Evolutionary conservation across 2,329 filamentous ascomycete genomes (phyloP).

Genomic region (Fusarium euwallaceae): DNA sequence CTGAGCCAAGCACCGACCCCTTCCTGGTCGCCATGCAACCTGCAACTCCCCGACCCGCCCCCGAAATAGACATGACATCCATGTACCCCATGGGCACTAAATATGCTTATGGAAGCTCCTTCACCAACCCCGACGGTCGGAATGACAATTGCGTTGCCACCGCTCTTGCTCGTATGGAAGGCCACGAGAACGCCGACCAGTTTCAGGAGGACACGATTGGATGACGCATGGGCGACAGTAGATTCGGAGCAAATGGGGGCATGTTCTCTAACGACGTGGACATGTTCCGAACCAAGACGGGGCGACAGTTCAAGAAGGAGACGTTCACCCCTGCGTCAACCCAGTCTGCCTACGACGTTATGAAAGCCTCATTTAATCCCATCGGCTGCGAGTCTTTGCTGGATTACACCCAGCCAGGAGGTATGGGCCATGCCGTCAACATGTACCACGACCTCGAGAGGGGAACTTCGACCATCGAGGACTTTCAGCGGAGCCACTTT

Average conservation of each 20-base stretch:
- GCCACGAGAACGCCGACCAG: background rate
- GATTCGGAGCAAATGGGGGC: background rate
- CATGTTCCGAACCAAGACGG: background rate
- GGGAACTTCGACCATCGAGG: background rate
- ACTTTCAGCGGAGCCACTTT: background rate
- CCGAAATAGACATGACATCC: background rate
- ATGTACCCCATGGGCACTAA: background rate
- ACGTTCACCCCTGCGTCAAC: background rate
- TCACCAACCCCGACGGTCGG: background rate
- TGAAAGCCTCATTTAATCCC: background rate
- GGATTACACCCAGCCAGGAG: background rate
- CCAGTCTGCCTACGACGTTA: background rate
- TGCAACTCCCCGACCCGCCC: background rate
- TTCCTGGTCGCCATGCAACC: background rate
- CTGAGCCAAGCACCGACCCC: background rate
- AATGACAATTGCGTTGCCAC: background rate
- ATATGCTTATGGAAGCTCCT: background rate
- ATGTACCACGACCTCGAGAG: background rate
- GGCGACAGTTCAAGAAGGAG: background rate
- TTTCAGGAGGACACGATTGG: background rate
- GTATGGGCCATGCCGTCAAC: background rate
- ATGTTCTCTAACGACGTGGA: background rate
- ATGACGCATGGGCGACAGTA: background rate
- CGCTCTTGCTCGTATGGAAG: background rate
- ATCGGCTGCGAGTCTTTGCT: background rate